Evolutionary conservation across 2,329 filamentous ascomycete species (phyloP).

Genomic region (Cladophialophora yegresii): DNA sequence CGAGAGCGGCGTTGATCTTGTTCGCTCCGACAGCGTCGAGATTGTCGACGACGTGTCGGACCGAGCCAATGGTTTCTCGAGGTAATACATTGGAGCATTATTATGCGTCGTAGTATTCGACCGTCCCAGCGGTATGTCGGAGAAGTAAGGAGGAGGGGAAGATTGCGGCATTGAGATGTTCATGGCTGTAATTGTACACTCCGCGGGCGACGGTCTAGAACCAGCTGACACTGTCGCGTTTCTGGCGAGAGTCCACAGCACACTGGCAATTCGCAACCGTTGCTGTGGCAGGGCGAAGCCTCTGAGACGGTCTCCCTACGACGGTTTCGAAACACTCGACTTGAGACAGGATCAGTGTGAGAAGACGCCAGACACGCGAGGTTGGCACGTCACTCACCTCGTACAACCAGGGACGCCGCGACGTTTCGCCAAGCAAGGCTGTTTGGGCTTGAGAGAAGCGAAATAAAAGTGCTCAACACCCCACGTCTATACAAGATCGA

Average conservation of each 20-base stretch:
- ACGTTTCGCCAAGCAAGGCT: conserved; percentile 26
- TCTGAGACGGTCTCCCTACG: conserved; percentile 17
- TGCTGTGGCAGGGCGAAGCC: conserved; percentile 23
- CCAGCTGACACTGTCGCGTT: conserved; percentile 12
- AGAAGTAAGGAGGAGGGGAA: conserved; percentile 25
- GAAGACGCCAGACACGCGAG: conserved; percentile 17
- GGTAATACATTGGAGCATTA: conserved; percentile 35
- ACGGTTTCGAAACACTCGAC: conserved; percentile 27
- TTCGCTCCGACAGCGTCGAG: conserved; percentile 58
- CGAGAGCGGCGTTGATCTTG: conserved; percentile 79
- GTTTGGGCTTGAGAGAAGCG: conserved; percentile 9
- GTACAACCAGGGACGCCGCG: conserved; percentile 7
- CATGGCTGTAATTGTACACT: conserved; percentile 28
- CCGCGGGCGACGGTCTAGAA: conserved; percentile 12
- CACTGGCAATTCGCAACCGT: conserved; percentile 15
- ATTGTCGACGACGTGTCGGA: conserved; percentile 30
- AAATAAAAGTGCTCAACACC: conserved; percentile 12
- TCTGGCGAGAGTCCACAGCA: conserved; percentile 12
- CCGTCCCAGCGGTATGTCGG: conserved; percentile 35
- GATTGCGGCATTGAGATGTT: conserved; percentile 17
- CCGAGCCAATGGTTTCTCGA: conserved; percentile 35
- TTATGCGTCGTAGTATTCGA: conserved; percentile 34
- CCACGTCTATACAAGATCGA: conserved; percentile 2
- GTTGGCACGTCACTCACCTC: conserved; percentile 21
- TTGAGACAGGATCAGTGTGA: conserved; percentile 32